A percentile compares a stretch with the other conserved stretches of the same genome.
Evolutionary conservation across 2,329 filamentous ascomycete genomes (phyloP).

Genomic region (Paecilomyces sp.): DNA sequence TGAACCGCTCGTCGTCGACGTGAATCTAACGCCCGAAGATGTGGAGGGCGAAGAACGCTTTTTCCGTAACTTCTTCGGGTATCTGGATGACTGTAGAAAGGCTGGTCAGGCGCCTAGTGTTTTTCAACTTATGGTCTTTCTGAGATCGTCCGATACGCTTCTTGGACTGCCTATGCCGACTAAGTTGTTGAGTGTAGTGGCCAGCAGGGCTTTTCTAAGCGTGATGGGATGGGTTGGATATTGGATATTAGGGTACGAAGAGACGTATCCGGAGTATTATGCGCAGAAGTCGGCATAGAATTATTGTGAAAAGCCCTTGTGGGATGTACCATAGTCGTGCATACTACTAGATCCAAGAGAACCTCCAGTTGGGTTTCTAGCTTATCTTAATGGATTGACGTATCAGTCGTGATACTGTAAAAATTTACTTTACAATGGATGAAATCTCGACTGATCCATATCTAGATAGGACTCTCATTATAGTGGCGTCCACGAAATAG

Average conservation of each 20-base stretch:
- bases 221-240: slow-evolving; percentile 6
- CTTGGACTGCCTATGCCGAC: slow-evolving; percentile 12
- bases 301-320: neutral
- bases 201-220: slow-evolving; percentile 7
- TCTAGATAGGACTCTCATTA: too few relatives aligned
- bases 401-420: too few relatives aligned
- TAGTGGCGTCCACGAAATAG: too few relatives aligned
- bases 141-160: slow-evolving; percentile 14
- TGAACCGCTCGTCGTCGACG: slow-evolving; percentile 12
- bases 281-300: neutral
- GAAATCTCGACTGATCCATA: too few relatives aligned
- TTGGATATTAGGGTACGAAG: slow-evolving; percentile 9
- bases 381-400: too few relatives aligned
- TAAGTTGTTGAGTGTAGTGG: slow-evolving; percentile 4
- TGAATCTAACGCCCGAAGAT: slow-evolving; percentile 13
- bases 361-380: too few relatives aligned
- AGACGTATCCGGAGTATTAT: slow-evolving; percentile 11
- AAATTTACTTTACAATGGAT: too few relatives aligned
- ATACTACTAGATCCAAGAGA: too few relatives aligned
- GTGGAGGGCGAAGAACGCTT: slow-evolving; percentile 15
- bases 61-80: slow-evolving; percentile 19
- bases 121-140: slow-evolving; percentile 17
- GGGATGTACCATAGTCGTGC: too few relatives aligned
- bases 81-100: slow-evolving; percentile 16
- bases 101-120: slow-evolving; percentile 9